phyloP scores from a whole-genome alignment of 2,329 filamentous ascomycete genomes.

The Alternaria panax region DNA sequence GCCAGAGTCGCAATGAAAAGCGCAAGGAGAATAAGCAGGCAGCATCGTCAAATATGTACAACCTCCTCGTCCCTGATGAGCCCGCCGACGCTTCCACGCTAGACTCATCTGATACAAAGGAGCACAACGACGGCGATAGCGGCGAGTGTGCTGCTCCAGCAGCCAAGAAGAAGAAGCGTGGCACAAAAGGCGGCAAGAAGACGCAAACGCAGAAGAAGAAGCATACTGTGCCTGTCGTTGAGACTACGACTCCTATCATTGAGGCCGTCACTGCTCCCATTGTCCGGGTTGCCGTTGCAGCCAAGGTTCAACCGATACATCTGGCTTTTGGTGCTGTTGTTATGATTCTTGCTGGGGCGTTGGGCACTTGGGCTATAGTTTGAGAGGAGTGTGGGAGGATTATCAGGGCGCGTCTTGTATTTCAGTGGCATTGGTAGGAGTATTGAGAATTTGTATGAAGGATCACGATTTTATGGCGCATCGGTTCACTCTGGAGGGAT shows the following conservation, averaged over 20 bases:
- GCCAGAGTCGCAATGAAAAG: background rate
- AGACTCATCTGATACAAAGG: background rate
- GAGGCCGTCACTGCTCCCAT: background rate
- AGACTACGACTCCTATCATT: background rate
- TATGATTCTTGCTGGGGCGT: background rate
- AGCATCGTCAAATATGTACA: background rate
- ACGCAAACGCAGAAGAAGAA: background rate
- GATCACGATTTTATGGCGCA: background rate
- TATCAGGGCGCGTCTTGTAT: background rate
- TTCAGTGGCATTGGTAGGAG: background rate
- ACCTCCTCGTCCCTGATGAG: background rate
- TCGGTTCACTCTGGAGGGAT: background rate
- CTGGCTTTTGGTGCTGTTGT: background rate
- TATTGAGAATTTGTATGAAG: background rate
- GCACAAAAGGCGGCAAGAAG: conserved; percentile 5
- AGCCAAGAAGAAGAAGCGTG: background rate
- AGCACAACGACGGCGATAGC: background rate
- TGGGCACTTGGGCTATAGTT: background rate
- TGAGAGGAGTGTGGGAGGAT: background rate
- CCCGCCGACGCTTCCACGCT: background rate
- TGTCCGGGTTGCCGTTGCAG: background rate
- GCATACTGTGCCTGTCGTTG: background rate
- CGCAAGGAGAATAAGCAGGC: background rate
- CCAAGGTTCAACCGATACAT: background rate
- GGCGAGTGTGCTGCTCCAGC: background rate